Percentiles rank a stretch among this genome's conserved stretches.
Evolutionary conservation across 2,329 filamentous ascomycete species (phyloP).

Genomic region (Microdochium trichocladiopsis): DNA sequence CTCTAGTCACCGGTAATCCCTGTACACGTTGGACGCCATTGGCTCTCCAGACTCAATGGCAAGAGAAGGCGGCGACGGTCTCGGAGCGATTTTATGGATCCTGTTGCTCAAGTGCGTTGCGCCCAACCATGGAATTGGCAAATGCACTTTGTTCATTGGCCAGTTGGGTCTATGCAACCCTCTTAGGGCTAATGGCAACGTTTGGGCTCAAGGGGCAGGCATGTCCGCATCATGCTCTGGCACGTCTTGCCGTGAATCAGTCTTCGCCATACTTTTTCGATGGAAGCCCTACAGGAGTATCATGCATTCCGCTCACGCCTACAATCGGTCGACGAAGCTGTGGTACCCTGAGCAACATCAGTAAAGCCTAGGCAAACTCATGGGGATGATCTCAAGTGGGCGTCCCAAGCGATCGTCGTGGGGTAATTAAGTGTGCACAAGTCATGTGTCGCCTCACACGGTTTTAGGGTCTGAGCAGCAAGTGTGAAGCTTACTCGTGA

Average conservation of each 20-base stretch:
- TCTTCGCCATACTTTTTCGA: no score
- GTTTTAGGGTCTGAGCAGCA: not conserved
- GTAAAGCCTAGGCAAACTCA: not conserved
- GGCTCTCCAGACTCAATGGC: not conserved
- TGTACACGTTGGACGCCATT: not conserved
- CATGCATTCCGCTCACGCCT: no score
- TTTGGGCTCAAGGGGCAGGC: no score
- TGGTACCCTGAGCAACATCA: no score
- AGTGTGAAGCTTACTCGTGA: not conserved
- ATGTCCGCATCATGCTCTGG: no score
- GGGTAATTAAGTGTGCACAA: not conserved
- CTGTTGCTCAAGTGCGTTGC: not conserved
- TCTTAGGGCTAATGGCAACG: no score
- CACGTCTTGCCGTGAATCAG: no score
- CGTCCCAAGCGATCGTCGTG: not conserved
- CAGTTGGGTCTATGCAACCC: not conserved
- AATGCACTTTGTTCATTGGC: not conserved
- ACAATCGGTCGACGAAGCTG: no score
- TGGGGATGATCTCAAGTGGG: not conserved
- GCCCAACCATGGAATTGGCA: not conserved
- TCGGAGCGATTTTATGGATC: not conserved
- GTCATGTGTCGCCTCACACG: not conserved
- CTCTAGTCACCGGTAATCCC: not conserved
- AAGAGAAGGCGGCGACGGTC: not conserved
- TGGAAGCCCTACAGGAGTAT: no score